Conservation (phyloP, 2,329 filamentous ascomycete species). For the Macrophomina pseudophaseolina region DNA sequence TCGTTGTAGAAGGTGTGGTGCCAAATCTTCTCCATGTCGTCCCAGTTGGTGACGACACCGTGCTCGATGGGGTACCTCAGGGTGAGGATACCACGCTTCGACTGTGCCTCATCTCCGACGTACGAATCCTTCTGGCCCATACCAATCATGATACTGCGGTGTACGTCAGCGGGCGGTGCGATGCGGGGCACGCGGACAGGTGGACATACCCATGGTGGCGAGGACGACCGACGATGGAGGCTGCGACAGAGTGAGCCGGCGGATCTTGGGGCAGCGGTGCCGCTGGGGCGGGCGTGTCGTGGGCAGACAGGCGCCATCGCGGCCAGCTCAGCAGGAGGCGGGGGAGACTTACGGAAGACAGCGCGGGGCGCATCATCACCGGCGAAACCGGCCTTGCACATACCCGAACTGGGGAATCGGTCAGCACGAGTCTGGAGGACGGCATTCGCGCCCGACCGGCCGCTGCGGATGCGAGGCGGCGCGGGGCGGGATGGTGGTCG, state of each 20-base stretch:
- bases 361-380: slow-evolving; percentile 99
- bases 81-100: slow-evolving; percentile 99
- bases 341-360: slow-evolving; percentile 92
- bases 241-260: slow-evolving; percentile 56
- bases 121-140: slow-evolving; percentile 99
- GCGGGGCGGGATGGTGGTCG: slow-evolving; percentile 11
- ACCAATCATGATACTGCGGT: slow-evolving; percentile 97
- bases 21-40: slow-evolving; percentile 99
- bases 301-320: neutral
- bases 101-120: slow-evolving; percentile 99
- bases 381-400: slow-evolving; percentile 99
- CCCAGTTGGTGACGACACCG: slow-evolving; percentile 99
- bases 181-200: slow-evolving; percentile 29
- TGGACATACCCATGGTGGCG: slow-evolving; percentile 95
- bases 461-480: slow-evolving; percentile 20
- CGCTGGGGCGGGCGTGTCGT: slow-evolving; percentile 28
- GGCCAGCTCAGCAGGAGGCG: slow-evolving; percentile 31
- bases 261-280: slow-evolving; percentile 29
- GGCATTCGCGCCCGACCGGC: slow-evolving; percentile 5
- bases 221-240: slow-evolving; percentile 99
- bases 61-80: slow-evolving; percentile 99
- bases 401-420: slow-evolving; percentile 80
- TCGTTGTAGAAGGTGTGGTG: slow-evolving; percentile 99
- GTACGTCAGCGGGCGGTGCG: slow-evolving; percentile 45
- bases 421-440: slow-evolving; percentile 39